These are phyloP conservation scores for Hirsutella rhossiliensis DNA, from an alignment of 2,329 filamentous ascomycete genomes.

Conservation along the genomic window DNA sequence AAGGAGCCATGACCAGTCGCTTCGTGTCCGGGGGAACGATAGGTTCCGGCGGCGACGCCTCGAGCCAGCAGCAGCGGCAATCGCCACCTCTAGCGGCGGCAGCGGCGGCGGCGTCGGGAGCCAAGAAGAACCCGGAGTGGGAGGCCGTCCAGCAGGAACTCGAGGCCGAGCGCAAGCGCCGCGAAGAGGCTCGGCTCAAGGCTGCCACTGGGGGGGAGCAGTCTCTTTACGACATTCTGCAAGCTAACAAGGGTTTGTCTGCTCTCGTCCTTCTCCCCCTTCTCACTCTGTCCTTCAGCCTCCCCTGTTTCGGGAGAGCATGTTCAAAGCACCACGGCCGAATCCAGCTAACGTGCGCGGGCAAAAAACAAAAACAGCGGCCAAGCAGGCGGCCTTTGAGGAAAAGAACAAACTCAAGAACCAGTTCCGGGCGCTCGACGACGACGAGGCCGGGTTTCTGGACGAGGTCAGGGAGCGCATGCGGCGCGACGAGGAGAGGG, in stretches of 20 bases:
- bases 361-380: no score
- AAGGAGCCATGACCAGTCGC: slow-evolving; percentile 33
- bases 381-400: slow-evolving; percentile 74
- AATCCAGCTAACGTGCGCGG: no score
- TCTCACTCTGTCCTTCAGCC: background rate
- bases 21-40: slow-evolving; percentile 46
- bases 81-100: slow-evolving; percentile 8
- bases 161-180: slow-evolving; percentile 43
- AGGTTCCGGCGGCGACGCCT: slow-evolving; percentile 3
- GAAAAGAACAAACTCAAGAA: slow-evolving; percentile 60
- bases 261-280: background rate
- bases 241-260: slow-evolving; percentile 63
- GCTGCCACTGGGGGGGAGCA: slow-evolving; percentile 36
- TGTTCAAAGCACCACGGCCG: no score
- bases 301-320: no score
- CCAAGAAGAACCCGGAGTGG: slow-evolving; percentile 40
- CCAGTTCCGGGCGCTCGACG: slow-evolving; percentile 66
- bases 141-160: slow-evolving; percentile 52
- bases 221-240: slow-evolving; percentile 61
- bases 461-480: slow-evolving; percentile 41
- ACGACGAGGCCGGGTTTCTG: slow-evolving; percentile 68
- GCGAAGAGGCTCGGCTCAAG: slow-evolving; percentile 35
- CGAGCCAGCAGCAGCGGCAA: background rate
- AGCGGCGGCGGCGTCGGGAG: slow-evolving; percentile 1
- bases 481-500: slow-evolving; percentile 40